Evolutionary conservation across 2,329 filamentous ascomycete genomes (phyloP).

Genomic region (Neofusicoccum laricinum): DNA sequence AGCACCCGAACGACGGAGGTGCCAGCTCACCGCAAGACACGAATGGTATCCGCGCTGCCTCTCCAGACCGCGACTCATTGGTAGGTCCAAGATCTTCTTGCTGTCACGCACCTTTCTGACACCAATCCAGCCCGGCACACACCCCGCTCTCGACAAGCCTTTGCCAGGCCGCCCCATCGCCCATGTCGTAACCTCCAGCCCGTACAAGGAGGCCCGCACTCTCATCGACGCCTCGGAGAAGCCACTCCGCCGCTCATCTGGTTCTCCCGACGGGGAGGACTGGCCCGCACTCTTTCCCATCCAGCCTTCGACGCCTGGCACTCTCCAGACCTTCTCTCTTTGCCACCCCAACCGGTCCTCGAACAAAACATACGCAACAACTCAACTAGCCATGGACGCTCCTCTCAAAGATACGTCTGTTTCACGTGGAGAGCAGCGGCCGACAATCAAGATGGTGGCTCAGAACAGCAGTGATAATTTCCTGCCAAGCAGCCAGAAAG

Average conservation of each 20-base stretch:
- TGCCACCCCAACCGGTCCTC: background rate
- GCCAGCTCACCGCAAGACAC: background rate
- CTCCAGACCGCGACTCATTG: background rate
- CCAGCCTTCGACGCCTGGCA: background rate
- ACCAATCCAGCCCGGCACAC: background rate
- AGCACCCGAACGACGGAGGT: slow-evolving; percentile 14
- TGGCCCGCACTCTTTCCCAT: slow-evolving; percentile 29
- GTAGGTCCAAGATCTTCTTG: background rate
- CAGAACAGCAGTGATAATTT: slow-evolving; percentile 19
- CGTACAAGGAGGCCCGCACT: slow-evolving; percentile 35
- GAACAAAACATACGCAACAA: background rate
- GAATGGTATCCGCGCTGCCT: background rate
- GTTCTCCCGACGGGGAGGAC: slow-evolving; percentile 25
- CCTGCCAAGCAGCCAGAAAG: background rate
- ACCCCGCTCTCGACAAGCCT: slow-evolving; percentile 32
- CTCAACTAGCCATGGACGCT: background rate
- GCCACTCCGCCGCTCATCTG: slow-evolving; percentile 22
- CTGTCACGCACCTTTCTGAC: background rate
- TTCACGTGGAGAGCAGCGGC: background rate
- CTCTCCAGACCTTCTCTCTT: background rate
- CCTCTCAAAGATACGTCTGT: background rate
- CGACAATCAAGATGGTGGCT: slow-evolving; percentile 16
- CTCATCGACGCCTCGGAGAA: slow-evolving; percentile 39
- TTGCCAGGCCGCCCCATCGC: slow-evolving; percentile 38
- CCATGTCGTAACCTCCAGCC: slow-evolving; percentile 31